A percentile compares a stretch with the other conserved stretches of the same genome.
phyloP scores from a whole-genome alignment of 192 early-diverging fungal species.

The Coemansia sp. region DNA sequence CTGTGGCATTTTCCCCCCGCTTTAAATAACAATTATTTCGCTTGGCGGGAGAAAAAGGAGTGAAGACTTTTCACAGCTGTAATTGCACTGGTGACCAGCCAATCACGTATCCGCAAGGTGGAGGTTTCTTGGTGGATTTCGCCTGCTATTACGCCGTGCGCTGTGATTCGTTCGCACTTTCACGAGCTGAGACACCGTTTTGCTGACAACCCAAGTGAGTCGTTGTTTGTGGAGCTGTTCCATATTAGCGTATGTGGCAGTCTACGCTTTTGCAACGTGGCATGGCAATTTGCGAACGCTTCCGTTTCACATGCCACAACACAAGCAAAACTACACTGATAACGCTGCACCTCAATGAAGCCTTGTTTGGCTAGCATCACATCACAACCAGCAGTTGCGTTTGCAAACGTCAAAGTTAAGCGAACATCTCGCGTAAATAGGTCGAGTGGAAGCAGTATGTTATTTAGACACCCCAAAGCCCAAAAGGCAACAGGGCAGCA shows the following conservation, averaged over 20 bases:
- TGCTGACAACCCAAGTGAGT: neutral
- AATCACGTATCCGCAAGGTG: conserved; percentile 21
- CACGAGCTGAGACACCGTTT: neutral
- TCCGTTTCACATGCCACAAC: neutral
- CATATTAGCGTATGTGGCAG: neutral
- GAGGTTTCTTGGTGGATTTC: conserved; percentile 34
- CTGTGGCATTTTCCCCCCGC: neutral
- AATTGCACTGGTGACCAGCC: neutral
- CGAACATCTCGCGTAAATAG: neutral
- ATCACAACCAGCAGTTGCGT: too few species aligned
- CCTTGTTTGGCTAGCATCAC: too few species aligned
- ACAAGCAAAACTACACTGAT: too few species aligned
- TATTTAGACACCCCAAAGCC: neutral
- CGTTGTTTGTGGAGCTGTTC: neutral
- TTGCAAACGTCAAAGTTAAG: neutral
- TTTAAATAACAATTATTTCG: neutral
- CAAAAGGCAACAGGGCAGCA: neutral
- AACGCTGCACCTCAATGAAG: too few species aligned
- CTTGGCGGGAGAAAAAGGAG: neutral
- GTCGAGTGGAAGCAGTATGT: neutral
- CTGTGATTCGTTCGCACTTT: neutral
- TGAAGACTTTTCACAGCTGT: neutral
- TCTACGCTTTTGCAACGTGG: neutral
- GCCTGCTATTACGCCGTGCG: neutral
- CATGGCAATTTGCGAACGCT: neutral